Conservation (phyloP, 2,329 filamentous ascomycete genomes). For the Cercospora sp. region DNA sequence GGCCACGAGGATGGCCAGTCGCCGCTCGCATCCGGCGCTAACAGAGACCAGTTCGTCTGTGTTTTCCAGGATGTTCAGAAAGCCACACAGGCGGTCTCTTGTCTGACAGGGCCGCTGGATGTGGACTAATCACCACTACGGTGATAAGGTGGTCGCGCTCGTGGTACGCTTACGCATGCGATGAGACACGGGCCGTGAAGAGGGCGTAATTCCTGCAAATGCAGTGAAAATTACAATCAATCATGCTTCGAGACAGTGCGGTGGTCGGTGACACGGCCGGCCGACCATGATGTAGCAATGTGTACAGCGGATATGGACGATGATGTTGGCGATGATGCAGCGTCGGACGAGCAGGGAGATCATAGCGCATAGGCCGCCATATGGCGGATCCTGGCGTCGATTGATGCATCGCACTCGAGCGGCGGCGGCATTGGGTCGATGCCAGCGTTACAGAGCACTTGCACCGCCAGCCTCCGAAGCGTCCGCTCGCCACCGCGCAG, state of each 20-base stretch:
- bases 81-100: constrained; percentile 7
- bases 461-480: not conserved
- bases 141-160: constrained; percentile 2
- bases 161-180: constrained; percentile 20
- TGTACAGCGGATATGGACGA: not conserved
- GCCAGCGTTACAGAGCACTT: constrained; percentile 9
- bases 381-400: not conserved
- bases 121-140: constrained; percentile 1
- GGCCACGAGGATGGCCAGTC: not conserved
- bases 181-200: constrained; percentile 12
- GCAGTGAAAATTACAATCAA: not conserved
- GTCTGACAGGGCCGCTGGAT: not conserved
- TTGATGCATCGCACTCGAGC: not conserved
- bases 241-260: not conserved
- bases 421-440: not conserved
- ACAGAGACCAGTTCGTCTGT: constrained; percentile 2
- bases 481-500: constrained; percentile 1
- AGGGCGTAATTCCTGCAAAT: not conserved
- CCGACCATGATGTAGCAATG: not conserved
- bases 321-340: not conserved
- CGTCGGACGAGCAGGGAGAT: not conserved
- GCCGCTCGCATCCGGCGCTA: constrained; percentile 18
- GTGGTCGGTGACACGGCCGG: not conserved
- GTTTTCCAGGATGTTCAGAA: constrained; percentile 1
- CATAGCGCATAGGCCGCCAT: not conserved